A percentile compares a stretch with the other conserved stretches of the same genome.
These are phyloP conservation scores for Aphanomyces invadans DNA, from an alignment of 352 stramenopile genomes.

Conservation along the genomic window DNA sequence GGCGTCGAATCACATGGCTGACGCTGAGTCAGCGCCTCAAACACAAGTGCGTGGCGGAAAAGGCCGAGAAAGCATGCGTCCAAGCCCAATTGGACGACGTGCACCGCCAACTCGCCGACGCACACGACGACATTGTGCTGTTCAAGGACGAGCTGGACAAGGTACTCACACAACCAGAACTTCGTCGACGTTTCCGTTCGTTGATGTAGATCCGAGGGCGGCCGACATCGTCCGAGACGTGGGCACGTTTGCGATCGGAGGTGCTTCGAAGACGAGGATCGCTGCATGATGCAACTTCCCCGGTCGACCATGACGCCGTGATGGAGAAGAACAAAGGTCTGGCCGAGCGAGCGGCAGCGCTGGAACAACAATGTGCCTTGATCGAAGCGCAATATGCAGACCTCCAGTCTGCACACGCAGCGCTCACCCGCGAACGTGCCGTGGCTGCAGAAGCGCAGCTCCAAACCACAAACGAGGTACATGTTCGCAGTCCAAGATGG, in stretches of 20 bases:
- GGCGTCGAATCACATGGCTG: no score
- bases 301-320: constrained; percentile 7
- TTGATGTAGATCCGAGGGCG: constrained; percentile 23
- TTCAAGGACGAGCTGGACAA: constrained; percentile 56
- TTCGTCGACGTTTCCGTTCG: not conserved
- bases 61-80: constrained; percentile 36
- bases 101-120: constrained; percentile 29
- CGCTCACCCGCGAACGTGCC: not conserved
- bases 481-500: not conserved
- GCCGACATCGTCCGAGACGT: no score
- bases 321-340: not conserved
- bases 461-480: not conserved
- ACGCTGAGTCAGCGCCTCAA: no score
- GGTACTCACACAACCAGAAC: constrained; percentile 29
- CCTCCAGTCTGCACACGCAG: not conserved
- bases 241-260: no score
- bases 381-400: not conserved
- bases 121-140: constrained; percentile 45
- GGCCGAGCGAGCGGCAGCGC: not conserved
- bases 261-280: no score
- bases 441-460: not conserved
- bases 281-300: no score
- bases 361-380: not conserved
- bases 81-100: constrained; percentile 29
- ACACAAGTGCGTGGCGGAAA: constrained; percentile 31